phyloP scores from a whole-genome alignment of 2,329 filamentous ascomycete genomes.

The Cladosporium sp. region DNA sequence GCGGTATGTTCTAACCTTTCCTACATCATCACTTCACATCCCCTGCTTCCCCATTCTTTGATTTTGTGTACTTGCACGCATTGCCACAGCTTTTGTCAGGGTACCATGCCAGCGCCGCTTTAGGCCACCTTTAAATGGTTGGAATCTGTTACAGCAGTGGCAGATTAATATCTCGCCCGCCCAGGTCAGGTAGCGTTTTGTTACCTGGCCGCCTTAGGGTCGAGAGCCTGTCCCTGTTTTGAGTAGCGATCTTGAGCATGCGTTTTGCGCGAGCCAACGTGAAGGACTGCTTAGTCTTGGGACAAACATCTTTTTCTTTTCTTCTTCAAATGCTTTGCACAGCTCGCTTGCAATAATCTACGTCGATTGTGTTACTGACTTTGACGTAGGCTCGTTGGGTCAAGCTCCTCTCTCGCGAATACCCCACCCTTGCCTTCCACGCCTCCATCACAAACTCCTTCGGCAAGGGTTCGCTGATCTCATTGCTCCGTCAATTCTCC shows the following conservation, averaged over 20 bases:
- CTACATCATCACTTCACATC: conserved; percentile 20
- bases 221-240: conserved; percentile 76
- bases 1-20: conserved; percentile 70
- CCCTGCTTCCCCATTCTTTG: conserved; percentile 28
- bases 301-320: conserved; percentile 69
- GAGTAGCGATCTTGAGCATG: conserved; percentile 85
- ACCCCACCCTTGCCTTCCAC: conserved; percentile 92
- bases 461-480: conserved; percentile 91
- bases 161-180: conserved; percentile 76
- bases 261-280: conserved; percentile 74
- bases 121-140: conserved; percentile 65
- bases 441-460: conserved; percentile 94
- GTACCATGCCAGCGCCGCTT: conserved; percentile 60
- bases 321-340: neutral
- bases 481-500: conserved; percentile 88
- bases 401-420: conserved; percentile 79
- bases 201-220: conserved; percentile 70
- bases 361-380: conserved; percentile 15
- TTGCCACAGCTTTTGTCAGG: conserved; percentile 87
- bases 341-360: neutral
- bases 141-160: conserved; percentile 99
- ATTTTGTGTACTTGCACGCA: conserved; percentile 39
- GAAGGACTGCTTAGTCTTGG: conserved; percentile 98
- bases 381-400: conserved; percentile 83
- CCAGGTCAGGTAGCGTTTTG: conserved; percentile 86